Evolutionary conservation across 495 filamentous ascomycete species (phyloP).

Genomic region (Penicillium ucsense): DNA sequence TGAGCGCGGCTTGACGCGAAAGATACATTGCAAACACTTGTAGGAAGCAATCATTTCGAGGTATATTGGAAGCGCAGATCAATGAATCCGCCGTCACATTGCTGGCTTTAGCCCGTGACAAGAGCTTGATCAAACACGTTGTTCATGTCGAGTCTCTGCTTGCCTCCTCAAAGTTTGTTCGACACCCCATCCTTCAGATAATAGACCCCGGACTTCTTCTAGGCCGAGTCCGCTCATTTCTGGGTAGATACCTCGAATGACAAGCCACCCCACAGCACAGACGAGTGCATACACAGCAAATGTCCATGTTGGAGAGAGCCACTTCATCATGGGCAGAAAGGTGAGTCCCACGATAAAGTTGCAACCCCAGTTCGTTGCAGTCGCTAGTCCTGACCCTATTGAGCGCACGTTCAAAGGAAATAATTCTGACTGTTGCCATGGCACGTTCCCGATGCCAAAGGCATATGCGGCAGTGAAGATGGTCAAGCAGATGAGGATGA

Average conservation of each 20-base stretch:
- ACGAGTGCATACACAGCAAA: slow-evolving; percentile 68
- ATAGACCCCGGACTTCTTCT: slow-evolving; percentile 67
- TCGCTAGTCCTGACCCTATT: slow-evolving; percentile 71
- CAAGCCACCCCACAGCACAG: slow-evolving; percentile 56
- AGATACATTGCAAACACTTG: too few relatives aligned
- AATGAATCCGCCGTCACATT: too few relatives aligned
- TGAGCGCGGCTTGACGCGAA: too few relatives aligned
- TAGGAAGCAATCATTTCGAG: too few relatives aligned
- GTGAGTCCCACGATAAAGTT: slow-evolving; percentile 85
- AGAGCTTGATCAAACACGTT: neutral
- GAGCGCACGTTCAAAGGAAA: slow-evolving; percentile 78
- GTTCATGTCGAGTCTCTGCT: neutral
- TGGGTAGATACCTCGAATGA: slow-evolving; percentile 66
- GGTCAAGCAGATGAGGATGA: slow-evolving; percentile 60
- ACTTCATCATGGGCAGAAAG: slow-evolving; percentile 79
- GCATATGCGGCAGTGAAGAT: slow-evolving; percentile 82
- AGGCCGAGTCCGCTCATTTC: slow-evolving; percentile 74
- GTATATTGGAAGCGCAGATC: too few relatives aligned
- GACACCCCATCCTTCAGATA: slow-evolving; percentile 65
- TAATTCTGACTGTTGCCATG: slow-evolving; percentile 89
- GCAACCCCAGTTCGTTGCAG: slow-evolving; percentile 78
- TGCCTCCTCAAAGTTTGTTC: slow-evolving; percentile 13
- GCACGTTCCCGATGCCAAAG: slow-evolving; percentile 80
- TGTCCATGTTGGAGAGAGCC: slow-evolving; percentile 62
- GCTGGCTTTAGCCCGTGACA: too few relatives aligned